These are phyloP conservation scores for Lichtheimia corymbifera DNA, from an alignment of 371 early-diverging fungal species.

Conservation along the genomic window DNA sequence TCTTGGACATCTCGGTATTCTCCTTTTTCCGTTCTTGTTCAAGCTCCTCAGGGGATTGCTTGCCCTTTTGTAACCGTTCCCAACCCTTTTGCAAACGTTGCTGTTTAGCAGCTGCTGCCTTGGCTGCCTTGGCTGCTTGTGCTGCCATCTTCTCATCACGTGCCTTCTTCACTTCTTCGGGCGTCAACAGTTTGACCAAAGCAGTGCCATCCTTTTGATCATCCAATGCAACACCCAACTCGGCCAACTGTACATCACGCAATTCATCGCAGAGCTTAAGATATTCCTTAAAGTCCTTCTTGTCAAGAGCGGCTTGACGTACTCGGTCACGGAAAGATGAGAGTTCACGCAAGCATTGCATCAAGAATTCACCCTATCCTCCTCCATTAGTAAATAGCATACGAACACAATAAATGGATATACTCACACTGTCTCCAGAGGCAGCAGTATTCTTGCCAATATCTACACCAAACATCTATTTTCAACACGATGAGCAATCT, in stretches of 20 bases:
- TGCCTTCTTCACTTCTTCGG: slow-evolving; percentile 68
- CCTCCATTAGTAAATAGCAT: slow-evolving; percentile 9
- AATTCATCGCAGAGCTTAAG: slow-evolving; percentile 81
- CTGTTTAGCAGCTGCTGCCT: slow-evolving; percentile 61
- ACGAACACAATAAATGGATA: slow-evolving; percentile 1
- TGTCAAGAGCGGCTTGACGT: slow-evolving; percentile 68
- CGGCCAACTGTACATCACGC: slow-evolving; percentile 85
- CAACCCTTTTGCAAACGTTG: slow-evolving; percentile 61
- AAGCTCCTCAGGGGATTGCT: slow-evolving; percentile 74
- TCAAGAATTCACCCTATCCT: slow-evolving; percentile 63
- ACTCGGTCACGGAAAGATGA: slow-evolving; percentile 90
- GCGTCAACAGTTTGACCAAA: slow-evolving; percentile 86
- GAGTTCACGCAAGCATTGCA: slow-evolving; percentile 81
- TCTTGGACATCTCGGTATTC: slow-evolving; percentile 58
- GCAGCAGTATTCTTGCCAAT: slow-evolving; percentile 53
- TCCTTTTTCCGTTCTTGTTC: slow-evolving; percentile 77
- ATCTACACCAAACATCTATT: slow-evolving; percentile 71
- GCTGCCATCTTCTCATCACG: slow-evolving; percentile 62
- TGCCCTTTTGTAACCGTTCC: slow-evolving; percentile 70
- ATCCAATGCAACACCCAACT: slow-evolving; percentile 88
- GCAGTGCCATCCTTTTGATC: slow-evolving; percentile 94
- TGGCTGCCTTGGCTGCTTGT: slow-evolving; percentile 67
- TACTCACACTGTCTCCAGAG: slow-evolving; percentile 36
- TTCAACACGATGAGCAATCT: not conserved
- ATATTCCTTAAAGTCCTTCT: slow-evolving; percentile 59